A percentile compares a stretch with the other conserved stretches of the same genome.
Conservation (phyloP, 371 early-diverging fungal species). For the Cokeromyces recurvatus region DNA sequence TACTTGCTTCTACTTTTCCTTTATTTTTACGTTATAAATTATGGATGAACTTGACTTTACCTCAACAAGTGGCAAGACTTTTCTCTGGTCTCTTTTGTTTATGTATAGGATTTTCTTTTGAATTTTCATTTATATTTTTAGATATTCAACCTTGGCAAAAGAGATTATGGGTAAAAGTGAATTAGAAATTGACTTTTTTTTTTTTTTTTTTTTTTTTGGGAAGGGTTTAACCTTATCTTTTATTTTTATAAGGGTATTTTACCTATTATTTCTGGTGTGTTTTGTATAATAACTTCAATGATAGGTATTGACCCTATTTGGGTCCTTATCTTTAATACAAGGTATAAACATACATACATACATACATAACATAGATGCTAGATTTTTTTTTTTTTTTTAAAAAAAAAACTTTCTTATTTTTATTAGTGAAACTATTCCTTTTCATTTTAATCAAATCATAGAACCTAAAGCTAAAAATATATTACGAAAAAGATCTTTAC, state of each 20-base stretch:
- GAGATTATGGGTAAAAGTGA: constrained; percentile 50
- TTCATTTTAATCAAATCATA: constrained; percentile 32
- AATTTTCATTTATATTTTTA: constrained; percentile 56
- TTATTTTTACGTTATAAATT: constrained; percentile 55
- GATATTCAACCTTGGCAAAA: constrained; percentile 45
- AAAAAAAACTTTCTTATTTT: neutral
- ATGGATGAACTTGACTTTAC: constrained; percentile 50
- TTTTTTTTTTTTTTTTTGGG: neutral
- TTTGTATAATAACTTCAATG: constrained; percentile 29
- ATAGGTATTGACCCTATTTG: constrained; percentile 45
- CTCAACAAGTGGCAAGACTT: constrained; percentile 49
- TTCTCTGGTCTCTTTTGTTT: constrained; percentile 43
- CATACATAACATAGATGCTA: too few relatives aligned
- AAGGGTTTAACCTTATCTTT: too few relatives aligned
- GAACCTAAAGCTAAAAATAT: constrained; percentile 26
- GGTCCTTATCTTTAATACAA: constrained; percentile 35
- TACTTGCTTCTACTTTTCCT: constrained; percentile 47
- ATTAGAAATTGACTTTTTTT: neutral
- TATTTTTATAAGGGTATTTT: constrained; percentile 25
- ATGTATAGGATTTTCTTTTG: constrained; percentile 51
- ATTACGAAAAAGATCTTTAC: constrained; percentile 18
- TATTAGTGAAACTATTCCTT: constrained; percentile 39
- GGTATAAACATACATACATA: constrained; percentile 22
- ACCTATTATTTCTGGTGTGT: constrained; percentile 35
- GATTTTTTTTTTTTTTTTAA: too few relatives aligned